A percentile compares a stretch with the other conserved stretches of the same genome.
Conservation (phyloP, 2,329 filamentous ascomycete genomes). For the Chaetothyriales sp. region DNA sequence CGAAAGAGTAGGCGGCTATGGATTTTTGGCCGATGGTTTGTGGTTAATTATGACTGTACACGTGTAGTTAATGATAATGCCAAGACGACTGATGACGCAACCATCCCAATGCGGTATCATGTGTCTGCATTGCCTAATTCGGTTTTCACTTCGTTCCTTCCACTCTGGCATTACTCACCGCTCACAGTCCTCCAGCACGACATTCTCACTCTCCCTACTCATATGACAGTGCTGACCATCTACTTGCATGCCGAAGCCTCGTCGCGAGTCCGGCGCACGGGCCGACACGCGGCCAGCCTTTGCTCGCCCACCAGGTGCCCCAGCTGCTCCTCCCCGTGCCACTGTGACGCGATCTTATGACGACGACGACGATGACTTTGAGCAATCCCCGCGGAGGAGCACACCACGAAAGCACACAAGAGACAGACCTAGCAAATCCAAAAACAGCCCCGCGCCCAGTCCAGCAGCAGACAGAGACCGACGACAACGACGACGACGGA, state of each 20-base stretch:
- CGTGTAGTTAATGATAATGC: not conserved
- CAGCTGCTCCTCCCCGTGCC: slow-evolving; percentile 11
- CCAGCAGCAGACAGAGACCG: slow-evolving; percentile 16
- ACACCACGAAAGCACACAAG: slow-evolving; percentile 10
- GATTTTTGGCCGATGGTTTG: not conserved
- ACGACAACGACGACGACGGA: slow-evolving; percentile 10
- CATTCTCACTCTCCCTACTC: not conserved
- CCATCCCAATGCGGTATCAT: not conserved
- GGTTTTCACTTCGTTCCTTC: not conserved
- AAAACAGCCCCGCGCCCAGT: slow-evolving; percentile 24
- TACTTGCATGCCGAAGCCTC: slow-evolving; percentile 17
- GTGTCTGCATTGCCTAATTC: not conserved
- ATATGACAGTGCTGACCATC: not conserved
- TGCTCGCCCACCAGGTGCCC: slow-evolving; percentile 18
- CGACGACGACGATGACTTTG: slow-evolving; percentile 1
- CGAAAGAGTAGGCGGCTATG: slow-evolving; percentile 6
- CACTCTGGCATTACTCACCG: not conserved
- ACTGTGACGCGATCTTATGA: slow-evolving; percentile 1
- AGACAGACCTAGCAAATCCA: slow-evolving; percentile 12
- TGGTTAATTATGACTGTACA: not conserved
- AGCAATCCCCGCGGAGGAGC: slow-evolving; percentile 9
- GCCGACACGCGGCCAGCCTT: slow-evolving; percentile 20
- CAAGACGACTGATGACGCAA: not conserved
- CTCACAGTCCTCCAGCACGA: not conserved
- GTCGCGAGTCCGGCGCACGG: slow-evolving; percentile 16